phyloP scores from a whole-genome alignment of 345 rosid genomes.

The Brassica rapa region DNA sequence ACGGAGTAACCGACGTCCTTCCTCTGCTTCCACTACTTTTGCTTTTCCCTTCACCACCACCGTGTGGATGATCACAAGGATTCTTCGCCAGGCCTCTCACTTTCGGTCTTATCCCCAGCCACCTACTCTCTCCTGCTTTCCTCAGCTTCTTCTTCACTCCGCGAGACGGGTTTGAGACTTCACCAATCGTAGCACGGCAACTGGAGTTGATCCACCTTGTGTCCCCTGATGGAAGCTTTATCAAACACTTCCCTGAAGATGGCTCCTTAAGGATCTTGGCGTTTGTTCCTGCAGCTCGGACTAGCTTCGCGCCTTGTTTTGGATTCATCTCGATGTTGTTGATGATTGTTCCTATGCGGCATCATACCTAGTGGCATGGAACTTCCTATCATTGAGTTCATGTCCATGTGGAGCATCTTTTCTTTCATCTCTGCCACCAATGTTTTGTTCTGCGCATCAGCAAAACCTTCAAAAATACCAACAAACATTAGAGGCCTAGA shows the following conservation, averaged over 20 bases:
- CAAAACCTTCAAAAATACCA: conserved; percentile 25
- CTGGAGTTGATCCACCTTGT: conserved; percentile 64
- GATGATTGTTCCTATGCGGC: conserved; percentile 88
- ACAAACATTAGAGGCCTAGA: neutral
- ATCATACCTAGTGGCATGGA: conserved; percentile 79
- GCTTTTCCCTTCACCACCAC: conserved; percentile 95
- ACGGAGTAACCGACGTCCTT: conserved; percentile 65
- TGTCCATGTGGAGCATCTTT: conserved; percentile 66
- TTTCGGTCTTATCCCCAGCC: conserved; percentile 80
- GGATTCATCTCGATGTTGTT: conserved; percentile 88
- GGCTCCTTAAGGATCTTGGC: conserved; percentile 51
- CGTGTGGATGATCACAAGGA: conserved; percentile 94
- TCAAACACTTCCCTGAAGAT: conserved; percentile 45
- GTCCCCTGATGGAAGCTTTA: conserved; percentile 73
- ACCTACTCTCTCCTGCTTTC: conserved; percentile 86
- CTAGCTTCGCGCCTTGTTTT: conserved; percentile 82
- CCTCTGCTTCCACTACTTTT: conserved; percentile 79
- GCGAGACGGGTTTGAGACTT: conserved; percentile 70
- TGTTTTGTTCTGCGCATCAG: conserved; percentile 45
- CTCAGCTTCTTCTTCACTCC: conserved; percentile 57
- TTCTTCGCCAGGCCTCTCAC: conserved; percentile 89
- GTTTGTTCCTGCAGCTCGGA: conserved; percentile 75
- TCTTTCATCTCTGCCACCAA: conserved; percentile 58
- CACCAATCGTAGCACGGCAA: conserved; percentile 77
- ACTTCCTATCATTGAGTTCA: conserved; percentile 80